Percentiles rank a stretch among this genome's conserved stretches.
phyloP scores from a whole-genome alignment of 345 rosid genomes.

The Mangifera indica region DNA sequence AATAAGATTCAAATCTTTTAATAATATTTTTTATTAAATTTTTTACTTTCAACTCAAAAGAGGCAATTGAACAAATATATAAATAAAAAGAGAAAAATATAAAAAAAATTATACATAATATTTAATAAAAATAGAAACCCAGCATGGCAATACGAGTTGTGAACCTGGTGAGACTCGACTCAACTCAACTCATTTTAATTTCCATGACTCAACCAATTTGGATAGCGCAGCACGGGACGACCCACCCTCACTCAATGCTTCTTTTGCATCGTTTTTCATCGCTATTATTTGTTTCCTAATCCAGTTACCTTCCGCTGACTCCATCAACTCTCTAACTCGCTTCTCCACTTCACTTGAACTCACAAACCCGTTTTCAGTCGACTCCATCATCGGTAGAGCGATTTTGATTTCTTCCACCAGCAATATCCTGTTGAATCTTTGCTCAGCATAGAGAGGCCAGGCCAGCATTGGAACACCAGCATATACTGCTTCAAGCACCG shows the following conservation, averaged over 20 bases:
- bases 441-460: slow-evolving; percentile 58
- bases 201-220: slow-evolving; percentile 34
- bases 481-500: slow-evolving; percentile 26
- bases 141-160: neutral
- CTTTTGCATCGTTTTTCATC: slow-evolving; percentile 33
- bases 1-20: no score
- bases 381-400: slow-evolving; percentile 37
- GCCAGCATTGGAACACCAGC: slow-evolving; percentile 47
- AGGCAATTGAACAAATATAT: no score
- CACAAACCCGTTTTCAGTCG: neutral
- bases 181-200: neutral
- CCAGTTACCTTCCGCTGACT: slow-evolving; percentile 21
- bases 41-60: no score
- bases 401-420: slow-evolving; percentile 58
- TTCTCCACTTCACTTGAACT: slow-evolving; percentile 32
- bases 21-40: no score
- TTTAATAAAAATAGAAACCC: neutral
- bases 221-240: slow-evolving; percentile 36
- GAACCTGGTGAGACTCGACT: neutral
- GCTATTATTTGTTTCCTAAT: slow-evolving; percentile 18
- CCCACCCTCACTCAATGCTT: slow-evolving; percentile 39
- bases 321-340: slow-evolving; percentile 38
- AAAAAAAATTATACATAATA: no score
- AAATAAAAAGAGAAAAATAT: no score
- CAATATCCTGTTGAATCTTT: slow-evolving; percentile 36